phyloP scores from a whole-genome alignment of 169 alveolate genomes.

The Eimeria sp. region DNA sequence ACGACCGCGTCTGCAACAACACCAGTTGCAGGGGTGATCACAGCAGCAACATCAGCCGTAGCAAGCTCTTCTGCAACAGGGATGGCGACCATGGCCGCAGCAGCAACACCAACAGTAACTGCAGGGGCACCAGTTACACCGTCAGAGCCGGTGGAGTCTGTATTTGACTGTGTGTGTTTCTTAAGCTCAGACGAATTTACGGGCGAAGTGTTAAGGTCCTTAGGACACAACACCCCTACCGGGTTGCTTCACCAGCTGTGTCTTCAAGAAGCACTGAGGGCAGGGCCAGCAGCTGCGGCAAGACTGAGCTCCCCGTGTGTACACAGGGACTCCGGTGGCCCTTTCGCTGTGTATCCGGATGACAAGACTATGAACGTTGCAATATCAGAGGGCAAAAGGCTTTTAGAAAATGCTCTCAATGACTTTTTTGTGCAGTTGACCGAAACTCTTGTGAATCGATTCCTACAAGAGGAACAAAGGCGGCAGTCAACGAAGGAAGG shows the following conservation, averaged over 20 bases:
- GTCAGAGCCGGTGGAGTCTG: slow-evolving; percentile 18
- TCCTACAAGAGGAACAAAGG: background rate
- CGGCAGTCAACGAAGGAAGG: background rate
- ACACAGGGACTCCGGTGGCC: background rate
- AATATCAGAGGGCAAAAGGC: slow-evolving; percentile 5
- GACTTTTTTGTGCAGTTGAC: background rate
- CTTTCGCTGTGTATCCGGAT: background rate
- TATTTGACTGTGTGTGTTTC: background rate
- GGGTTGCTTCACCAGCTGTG: slow-evolving; percentile 35
- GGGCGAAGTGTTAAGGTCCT: slow-evolving; percentile 37
- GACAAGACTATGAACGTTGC: slow-evolving; percentile 23
- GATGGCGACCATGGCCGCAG: background rate
- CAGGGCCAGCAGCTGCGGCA: slow-evolving; percentile 41
- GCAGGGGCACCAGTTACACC: background rate
- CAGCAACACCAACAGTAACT: background rate
- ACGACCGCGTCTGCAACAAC: background rate
- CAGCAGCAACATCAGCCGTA: background rate
- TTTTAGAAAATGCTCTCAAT: background rate
- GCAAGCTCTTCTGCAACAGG: background rate
- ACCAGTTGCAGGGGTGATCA: background rate
- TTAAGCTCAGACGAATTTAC: slow-evolving; percentile 60
- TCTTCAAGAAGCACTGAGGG: slow-evolving; percentile 33
- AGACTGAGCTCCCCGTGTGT: background rate
- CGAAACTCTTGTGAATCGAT: background rate
- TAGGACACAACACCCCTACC: slow-evolving; percentile 5